phyloP scores from a whole-genome alignment of 2,329 filamentous ascomycete species.

The Penicillium sp. region DNA sequence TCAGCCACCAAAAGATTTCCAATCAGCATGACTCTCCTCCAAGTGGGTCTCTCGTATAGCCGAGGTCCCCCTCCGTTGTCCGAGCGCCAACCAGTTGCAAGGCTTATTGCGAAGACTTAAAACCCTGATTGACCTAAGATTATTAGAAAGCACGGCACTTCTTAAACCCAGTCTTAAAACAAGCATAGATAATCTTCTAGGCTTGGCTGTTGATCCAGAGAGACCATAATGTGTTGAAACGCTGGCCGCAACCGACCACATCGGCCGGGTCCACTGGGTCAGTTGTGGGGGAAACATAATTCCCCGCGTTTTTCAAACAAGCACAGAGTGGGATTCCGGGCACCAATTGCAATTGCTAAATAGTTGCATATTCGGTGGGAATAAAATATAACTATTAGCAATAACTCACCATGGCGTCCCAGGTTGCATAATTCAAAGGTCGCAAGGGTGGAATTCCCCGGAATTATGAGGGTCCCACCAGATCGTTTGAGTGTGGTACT shows the following conservation, averaged over 20 bases:
- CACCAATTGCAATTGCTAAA: not conserved
- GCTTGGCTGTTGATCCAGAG: not conserved
- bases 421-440: not conserved
- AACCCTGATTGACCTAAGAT: not conserved
- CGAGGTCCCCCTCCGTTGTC: not conserved
- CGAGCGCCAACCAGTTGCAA: not conserved
- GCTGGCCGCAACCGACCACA: not conserved
- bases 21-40: not conserved
- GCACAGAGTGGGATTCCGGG: not conserved
- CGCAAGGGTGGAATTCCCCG: not conserved
- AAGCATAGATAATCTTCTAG: not conserved
- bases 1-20: not conserved
- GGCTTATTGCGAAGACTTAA: not conserved
- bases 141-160: not conserved
- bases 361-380: not conserved
- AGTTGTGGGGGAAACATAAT: not conserved
- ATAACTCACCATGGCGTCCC: not conserved
- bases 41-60: not conserved
- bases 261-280: slow-evolving; percentile 1
- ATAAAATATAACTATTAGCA: not conserved
- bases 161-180: not conserved
- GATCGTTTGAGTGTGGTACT: not conserved
- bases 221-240: not conserved
- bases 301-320: not conserved
- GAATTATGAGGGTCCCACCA: not conserved